Evolutionary conservation across 2,329 filamentous ascomycete genomes (phyloP), one percentile per base, ranked within the genome.

Genomic region (Penicillium hesseltinei): DNA sequence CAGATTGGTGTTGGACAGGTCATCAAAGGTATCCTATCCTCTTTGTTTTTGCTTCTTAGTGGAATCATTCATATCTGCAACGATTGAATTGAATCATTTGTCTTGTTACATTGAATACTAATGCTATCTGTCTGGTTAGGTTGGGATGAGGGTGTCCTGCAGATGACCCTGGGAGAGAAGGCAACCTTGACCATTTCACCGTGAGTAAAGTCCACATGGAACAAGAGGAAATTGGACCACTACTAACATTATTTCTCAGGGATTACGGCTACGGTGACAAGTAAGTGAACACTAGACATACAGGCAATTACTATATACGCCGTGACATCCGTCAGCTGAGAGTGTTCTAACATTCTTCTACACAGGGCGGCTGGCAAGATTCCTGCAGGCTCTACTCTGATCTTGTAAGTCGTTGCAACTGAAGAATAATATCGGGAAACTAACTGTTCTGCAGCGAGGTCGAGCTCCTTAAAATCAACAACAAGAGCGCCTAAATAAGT

Each of bases 101-200:
- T 19, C 9, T 17, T 25, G 7, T 17, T 2, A 13, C 2, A 19
- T 17, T 35, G 2, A 7, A 5, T 53, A 38, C 45, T 58, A 31
- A 58, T 38, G 13, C 21, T 44, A 2, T 45, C 21, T 46, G 11
- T 46, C 21, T 43, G n/a, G 42, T 25, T 51, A 66, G 89, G 85
- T 67, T 93, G 84, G 91, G 91, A 91, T 71, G 88, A 96, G 77
- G 92, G 89, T 65, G 91, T 97, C 56, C 76, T 80, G 53, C 80
- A 85, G 71, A 96, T 97, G 92, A 87, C 88, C 73, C 80, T 95
- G 58, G 92, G 92, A 73, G 92, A 97, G 83, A 93, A 91, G 81
- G 87, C 90, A 55, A 90, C 84, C 51, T 82, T 97, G 62, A 88
- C 87, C 66, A 96, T 97, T 72, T 83, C 87, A 61, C 83, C 84